Conservation (phyloP, 1,284 basidiomycete species). For the Sphagnurus paluster region DNA sequence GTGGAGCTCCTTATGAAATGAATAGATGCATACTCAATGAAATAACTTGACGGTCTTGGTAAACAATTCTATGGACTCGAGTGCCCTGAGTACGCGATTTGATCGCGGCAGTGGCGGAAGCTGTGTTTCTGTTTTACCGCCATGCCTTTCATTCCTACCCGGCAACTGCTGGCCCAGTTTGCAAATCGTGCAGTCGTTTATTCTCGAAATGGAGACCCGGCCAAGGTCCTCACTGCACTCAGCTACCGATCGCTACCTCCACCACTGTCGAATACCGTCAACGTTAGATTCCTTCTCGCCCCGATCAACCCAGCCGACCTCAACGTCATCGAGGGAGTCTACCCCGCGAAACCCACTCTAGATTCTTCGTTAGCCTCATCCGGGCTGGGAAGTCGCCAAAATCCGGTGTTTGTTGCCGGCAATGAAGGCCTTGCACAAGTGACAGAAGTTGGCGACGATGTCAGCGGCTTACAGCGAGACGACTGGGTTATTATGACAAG, state of each 20-base stretch:
- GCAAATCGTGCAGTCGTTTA: constrained; percentile 67
- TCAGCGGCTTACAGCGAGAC: constrained; percentile 48
- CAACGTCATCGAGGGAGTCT: constrained; percentile 82
- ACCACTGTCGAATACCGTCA: constrained; percentile 56
- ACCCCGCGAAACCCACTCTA: constrained; percentile 63
- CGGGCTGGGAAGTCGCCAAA: constrained; percentile 29
- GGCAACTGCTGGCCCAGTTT: constrained; percentile 12
- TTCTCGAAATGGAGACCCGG: constrained; percentile 56
- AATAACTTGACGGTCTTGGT: not conserved
- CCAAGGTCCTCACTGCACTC: constrained; percentile 53
- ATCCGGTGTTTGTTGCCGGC: constrained; percentile 63
- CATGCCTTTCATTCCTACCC: constrained; percentile 20
- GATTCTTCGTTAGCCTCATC: constrained; percentile 35
- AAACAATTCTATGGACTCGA: too few species aligned
- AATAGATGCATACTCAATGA: too few species aligned
- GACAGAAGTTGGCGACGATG: constrained; percentile 55
- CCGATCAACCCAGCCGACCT: constrained; percentile 82
- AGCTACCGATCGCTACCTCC: constrained; percentile 54
- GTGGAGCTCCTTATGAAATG: constrained; percentile 60
- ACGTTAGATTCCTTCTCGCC: constrained; percentile 70
- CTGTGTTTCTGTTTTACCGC: too few species aligned
- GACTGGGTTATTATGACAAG: constrained; percentile 79
- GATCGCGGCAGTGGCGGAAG: too few species aligned
- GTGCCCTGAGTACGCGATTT: too few species aligned
- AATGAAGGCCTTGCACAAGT: constrained; percentile 81